Evolutionary conservation across 1,139 yeast genomes (phyloP).

Genomic region (Taphrina communis): DNA sequence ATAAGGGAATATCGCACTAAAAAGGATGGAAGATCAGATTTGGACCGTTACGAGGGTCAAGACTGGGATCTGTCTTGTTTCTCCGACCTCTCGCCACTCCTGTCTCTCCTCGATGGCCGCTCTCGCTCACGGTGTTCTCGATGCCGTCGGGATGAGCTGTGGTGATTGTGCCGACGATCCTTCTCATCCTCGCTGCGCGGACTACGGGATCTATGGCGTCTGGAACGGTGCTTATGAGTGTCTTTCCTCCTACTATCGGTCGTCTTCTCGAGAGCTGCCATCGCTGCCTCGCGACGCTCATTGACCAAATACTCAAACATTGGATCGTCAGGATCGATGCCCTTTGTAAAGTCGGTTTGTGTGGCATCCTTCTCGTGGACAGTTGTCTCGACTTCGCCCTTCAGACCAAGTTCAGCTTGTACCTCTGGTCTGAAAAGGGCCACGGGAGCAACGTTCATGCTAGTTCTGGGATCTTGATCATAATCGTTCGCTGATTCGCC

Average conservation of each 20-base stretch:
- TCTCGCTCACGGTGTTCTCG: background rate
- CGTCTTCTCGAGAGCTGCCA: background rate
- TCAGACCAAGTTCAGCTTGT: slow-evolving; percentile 28
- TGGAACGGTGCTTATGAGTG: background rate
- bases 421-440: slow-evolving; percentile 32
- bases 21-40: too few relatives aligned
- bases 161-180: background rate
- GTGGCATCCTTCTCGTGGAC: background rate
- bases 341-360: slow-evolving; percentile 37
- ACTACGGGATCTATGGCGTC: slow-evolving; percentile 18
- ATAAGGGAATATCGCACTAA: too few relatives aligned
- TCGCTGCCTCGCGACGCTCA: slow-evolving; percentile 36
- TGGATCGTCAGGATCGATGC: slow-evolving; percentile 46
- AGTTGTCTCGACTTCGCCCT: background rate
- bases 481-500: slow-evolving; percentile 43
- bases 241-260: background rate
- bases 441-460: slow-evolving; percentile 43
- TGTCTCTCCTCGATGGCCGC: background rate
- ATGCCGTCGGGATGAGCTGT: background rate
- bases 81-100: background rate
- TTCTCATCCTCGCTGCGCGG: slow-evolving; percentile 4
- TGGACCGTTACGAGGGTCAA: background rate
- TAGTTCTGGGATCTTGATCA: slow-evolving; percentile 42
- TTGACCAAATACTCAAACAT: slow-evolving; percentile 45
- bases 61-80: background rate